Base-by-base conservation (phyloP, 1,284 basidiomycete genomes). In the Vanrija humicola region DNA sequence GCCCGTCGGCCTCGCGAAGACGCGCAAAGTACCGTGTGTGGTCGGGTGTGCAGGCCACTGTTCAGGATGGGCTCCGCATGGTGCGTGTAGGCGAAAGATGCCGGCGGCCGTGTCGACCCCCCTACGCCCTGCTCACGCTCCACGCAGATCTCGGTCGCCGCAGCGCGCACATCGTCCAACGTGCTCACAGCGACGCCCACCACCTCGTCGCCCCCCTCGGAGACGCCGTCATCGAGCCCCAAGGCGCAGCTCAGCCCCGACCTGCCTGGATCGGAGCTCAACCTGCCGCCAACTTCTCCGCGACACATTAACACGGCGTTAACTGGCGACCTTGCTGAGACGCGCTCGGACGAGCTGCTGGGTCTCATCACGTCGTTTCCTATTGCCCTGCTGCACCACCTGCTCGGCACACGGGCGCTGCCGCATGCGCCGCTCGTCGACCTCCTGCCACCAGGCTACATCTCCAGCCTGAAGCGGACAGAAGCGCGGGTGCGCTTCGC, bases 361-460 rank as follows among this genome's bases (percentile, higher is more conserved):
- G 69, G 69, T 2, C 50, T 76, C 10, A 43, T 76, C 3, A 68
- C 73, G 0, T 72, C 69, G 14, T 77, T 75, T 49, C 70, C 70
- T 1, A 72, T 76, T 38, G 73, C 75, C 2, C 52, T 77, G 29
- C 74, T 76, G 67, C 71, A 75, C 53, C 74, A 77, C 51, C 60
- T 77, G 2, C 66, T 70, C 25, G 61, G 61, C 1, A 73, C 66
- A 3, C 59, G 74, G 16, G 70, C 75, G 4, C 55, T 75, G 6
- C 69, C 75, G 0, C 72, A 73, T 54, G 56, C 74, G 14, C 75
- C 75, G 1, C 58, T 76, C 3, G 67, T 58, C 43, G 75, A 77
- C 48, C 63, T 76, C 12, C 59, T 76, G 5, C 75, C 75, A 0
- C 43, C 50, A 5, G 57, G 65, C 14, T 76, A 74, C 55, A 64